A percentile compares a stretch with the other conserved stretches of the same genome.
Conservation (phyloP, 257 asterid genomes). For the Capsicum rhomboideum region DNA sequence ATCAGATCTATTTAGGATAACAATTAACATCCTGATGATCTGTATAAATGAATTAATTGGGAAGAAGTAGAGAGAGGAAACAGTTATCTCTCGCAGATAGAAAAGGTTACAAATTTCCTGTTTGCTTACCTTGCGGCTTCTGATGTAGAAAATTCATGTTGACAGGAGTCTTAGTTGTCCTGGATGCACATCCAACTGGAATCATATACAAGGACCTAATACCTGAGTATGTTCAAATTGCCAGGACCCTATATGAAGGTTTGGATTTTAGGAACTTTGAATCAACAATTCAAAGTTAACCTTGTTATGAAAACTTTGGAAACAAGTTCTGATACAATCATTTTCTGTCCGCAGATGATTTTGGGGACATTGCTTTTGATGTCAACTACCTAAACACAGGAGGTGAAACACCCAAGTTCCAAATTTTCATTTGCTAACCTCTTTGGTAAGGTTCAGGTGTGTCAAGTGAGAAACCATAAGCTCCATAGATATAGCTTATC, state of each 20-base stretch:
- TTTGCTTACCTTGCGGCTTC: background rate
- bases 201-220: conserved; percentile 75
- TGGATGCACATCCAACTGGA: conserved; percentile 87
- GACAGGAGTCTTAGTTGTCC: conserved; percentile 81
- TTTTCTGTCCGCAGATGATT: conserved; percentile 47
- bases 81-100: background rate
- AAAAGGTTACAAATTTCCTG: background rate
- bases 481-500: background rate
- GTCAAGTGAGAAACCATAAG: background rate
- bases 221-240: conserved; percentile 54
- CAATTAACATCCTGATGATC: background rate
- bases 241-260: conserved; percentile 94
- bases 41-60: background rate
- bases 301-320: background rate
- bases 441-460: conserved; percentile 11
- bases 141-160: background rate
- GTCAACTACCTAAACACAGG: conserved; percentile 86
- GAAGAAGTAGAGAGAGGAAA: background rate
- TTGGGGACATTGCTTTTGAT: conserved; percentile 72
- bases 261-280: background rate
- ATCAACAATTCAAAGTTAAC: background rate
- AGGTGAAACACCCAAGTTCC: conserved; percentile 37
- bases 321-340: background rate
- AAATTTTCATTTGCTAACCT: conserved; percentile 68
- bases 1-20: background rate